Evolutionary conservation across 345 rosid genomes (phyloP).

Genomic region (Eucalyptus victrix): DNA sequence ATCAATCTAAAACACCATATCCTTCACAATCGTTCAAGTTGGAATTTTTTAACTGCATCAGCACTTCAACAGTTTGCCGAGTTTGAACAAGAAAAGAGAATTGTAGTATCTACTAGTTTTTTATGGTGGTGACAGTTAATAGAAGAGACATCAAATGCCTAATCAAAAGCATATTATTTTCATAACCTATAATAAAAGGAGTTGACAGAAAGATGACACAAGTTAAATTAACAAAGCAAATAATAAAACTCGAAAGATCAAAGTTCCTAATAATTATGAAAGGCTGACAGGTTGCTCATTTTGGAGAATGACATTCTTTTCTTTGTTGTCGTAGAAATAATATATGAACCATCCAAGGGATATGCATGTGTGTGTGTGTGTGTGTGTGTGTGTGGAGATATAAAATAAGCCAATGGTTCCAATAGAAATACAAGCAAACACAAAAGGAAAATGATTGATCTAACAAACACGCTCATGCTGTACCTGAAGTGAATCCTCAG

Average conservation of each 20-base stretch:
- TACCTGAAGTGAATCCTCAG: slow-evolving; percentile 96
- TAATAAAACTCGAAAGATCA: not conserved
- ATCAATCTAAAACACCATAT: not conserved
- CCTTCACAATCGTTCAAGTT: not conserved
- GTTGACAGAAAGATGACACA: not conserved
- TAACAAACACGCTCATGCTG: not conserved
- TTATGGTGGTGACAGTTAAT: not conserved
- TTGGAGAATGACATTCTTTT: not conserved
- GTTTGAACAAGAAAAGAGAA: not conserved
- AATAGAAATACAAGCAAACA: not conserved
- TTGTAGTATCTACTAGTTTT: not conserved
- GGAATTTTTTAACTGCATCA: not conserved
- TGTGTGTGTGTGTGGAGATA: not conserved
- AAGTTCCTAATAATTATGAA: not conserved
- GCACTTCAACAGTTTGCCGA: not conserved
- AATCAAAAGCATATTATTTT: not conserved
- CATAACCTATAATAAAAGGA: not conserved
- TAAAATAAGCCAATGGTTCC: not conserved
- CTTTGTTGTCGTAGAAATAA: not conserved
- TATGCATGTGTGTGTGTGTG: not conserved
- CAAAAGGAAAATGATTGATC: not conserved
- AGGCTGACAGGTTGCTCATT: not conserved
- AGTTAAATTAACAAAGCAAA: not conserved
- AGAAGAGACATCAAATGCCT: not conserved
- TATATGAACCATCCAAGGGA: not conserved